Conservation (phyloP, 306 rosid genomes). For the Argentina anserina region DNA sequence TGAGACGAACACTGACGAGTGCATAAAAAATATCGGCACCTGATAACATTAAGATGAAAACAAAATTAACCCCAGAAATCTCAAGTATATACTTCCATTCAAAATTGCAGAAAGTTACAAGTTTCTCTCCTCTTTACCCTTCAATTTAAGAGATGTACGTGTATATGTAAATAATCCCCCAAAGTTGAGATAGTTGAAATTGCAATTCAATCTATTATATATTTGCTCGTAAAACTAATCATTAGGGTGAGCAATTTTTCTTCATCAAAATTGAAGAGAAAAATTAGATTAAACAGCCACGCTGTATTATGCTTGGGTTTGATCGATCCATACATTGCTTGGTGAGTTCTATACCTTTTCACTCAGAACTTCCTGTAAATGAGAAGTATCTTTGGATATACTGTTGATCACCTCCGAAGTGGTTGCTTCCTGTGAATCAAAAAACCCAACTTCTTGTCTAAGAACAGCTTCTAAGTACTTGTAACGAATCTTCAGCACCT, state of each 20-base stretch:
- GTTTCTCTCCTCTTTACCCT: not conserved
- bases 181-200: not conserved
- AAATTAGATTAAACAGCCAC: not conserved
- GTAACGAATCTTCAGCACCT: conserved; percentile 72
- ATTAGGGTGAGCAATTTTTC: not conserved
- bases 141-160: not conserved
- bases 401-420: conserved; percentile 77
- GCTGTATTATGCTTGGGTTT: not conserved
- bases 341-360: conserved; percentile 59
- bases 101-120: not conserved
- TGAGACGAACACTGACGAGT: conserved; percentile 74
- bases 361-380: conserved; percentile 85
- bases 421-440: conserved; percentile 81
- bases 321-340: not conserved
- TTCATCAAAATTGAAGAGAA: not conserved
- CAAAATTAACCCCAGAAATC: not conserved
- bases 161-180: too few species aligned
- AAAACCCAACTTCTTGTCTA: conserved; percentile 87
- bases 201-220: too few species aligned
- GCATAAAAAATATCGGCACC: conserved; percentile 88
- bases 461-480: conserved; percentile 88
- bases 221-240: not conserved
- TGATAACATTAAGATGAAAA: conserved; percentile 6
- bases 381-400: conserved; percentile 85
- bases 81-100: not conserved